These are phyloP conservation scores for Senecio squalidus DNA, from an alignment of 140 eudicot species.

Conservation along the genomic window DNA sequence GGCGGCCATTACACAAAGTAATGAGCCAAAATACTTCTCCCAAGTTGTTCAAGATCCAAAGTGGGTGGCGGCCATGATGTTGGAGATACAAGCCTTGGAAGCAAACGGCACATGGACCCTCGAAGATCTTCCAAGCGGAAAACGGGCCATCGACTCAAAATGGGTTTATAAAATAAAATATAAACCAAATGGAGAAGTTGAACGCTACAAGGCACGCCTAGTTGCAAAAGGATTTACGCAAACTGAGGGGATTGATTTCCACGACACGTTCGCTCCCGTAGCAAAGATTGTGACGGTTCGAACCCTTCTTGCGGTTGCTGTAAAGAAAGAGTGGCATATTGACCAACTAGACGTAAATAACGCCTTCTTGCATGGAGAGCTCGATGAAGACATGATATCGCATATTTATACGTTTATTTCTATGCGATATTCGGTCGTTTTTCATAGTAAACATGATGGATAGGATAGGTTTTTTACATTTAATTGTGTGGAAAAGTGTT, in stretches of 20 bases:
- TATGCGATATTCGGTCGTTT: too few species aligned
- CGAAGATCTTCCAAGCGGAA: background rate
- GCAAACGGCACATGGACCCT: background rate
- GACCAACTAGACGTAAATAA: too few species aligned
- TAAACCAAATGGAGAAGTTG: background rate
- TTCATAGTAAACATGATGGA: too few species aligned
- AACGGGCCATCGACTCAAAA: background rate
- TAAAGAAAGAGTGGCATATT: too few species aligned
- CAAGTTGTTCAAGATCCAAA: background rate
- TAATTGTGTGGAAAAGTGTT: too few species aligned
- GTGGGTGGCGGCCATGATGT: background rate
- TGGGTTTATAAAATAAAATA: background rate
- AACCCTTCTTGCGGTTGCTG: too few species aligned
- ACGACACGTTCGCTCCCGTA: background rate
- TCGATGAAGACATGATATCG: background rate
- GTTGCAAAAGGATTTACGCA: background rate
- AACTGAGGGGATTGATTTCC: background rate
- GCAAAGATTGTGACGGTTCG: too few species aligned
- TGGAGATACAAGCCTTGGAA: background rate
- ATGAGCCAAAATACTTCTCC: background rate
- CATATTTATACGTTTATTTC: too few species aligned
- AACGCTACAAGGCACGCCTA: background rate
- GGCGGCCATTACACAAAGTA: background rate
- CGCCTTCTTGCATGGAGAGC: conserved; percentile 1
- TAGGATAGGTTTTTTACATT: too few species aligned